Evolutionary conservation across 805 yeast genomes (phyloP).

Genomic region (Candida endomychidarum): DNA sequence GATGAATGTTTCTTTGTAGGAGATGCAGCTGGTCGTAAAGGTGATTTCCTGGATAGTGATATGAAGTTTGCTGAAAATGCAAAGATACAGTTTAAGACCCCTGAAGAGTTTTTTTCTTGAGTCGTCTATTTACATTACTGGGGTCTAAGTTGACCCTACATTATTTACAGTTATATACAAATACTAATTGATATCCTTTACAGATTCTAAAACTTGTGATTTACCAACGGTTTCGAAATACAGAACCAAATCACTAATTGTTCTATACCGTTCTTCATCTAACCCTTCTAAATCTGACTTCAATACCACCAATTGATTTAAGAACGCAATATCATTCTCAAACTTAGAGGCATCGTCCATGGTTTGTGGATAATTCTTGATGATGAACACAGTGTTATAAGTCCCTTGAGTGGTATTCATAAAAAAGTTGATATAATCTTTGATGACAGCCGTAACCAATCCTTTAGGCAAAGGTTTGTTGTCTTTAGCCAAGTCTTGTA

Average conservation of each 20-base stretch:
- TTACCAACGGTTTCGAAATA: slow-evolving; percentile 70
- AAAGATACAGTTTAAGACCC: slow-evolving; percentile 58
- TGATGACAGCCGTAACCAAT: slow-evolving; percentile 50
- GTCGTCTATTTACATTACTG: slow-evolving; percentile 5
- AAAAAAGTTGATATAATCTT: slow-evolving; percentile 34
- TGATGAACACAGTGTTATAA: slow-evolving; percentile 46
- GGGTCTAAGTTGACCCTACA: no score
- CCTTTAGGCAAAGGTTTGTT: slow-evolving; percentile 42
- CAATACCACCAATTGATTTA: slow-evolving; percentile 40
- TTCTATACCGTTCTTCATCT: slow-evolving; percentile 24
- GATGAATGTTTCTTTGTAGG: slow-evolving; percentile 72
- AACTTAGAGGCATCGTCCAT: slow-evolving; percentile 70
- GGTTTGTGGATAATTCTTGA: slow-evolving; percentile 59
- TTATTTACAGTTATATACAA: slow-evolving; percentile 4
- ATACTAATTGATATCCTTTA: neutral
- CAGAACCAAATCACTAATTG: slow-evolving; percentile 49
- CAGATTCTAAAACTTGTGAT: slow-evolving; percentile 13
- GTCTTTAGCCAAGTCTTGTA: slow-evolving; percentile 42
- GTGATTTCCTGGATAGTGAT: slow-evolving; percentile 83
- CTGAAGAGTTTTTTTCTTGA: slow-evolving; percentile 63
- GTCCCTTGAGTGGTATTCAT: slow-evolving; percentile 38
- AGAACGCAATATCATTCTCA: slow-evolving; percentile 64
- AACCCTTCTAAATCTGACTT: slow-evolving; percentile 28
- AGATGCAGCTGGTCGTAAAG: slow-evolving; percentile 88
- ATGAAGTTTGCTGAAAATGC: slow-evolving; percentile 59